phyloP scores from a whole-genome alignment of 148 eudicot species.

The Vaccinium macrocarpon region DNA sequence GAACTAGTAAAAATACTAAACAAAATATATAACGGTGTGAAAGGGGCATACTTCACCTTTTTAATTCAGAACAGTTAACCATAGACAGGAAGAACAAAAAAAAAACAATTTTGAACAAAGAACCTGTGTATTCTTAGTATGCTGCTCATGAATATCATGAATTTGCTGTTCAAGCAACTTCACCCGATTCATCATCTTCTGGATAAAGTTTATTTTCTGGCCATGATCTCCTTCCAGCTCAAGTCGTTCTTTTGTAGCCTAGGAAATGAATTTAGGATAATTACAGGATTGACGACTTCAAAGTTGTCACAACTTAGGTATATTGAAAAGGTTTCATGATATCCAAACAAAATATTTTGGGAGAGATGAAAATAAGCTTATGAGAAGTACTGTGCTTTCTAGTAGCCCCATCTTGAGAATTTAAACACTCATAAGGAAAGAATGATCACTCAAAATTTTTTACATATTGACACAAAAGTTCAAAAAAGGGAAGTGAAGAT shows the following conservation, averaged over 20 bases:
- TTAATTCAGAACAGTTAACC: background rate
- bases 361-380: background rate
- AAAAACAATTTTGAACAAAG: background rate
- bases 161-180: constrained; percentile 56
- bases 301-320: constrained; percentile 3
- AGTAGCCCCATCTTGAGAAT: background rate
- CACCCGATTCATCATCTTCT: constrained; percentile 42
- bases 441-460: background rate
- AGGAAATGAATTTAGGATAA: constrained; percentile 15
- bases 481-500: background rate
- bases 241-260: constrained; percentile 66
- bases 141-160: constrained; percentile 58
- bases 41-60: background rate
- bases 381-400: background rate
- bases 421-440: background rate
- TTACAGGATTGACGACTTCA: background rate
- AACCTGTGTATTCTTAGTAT: constrained; percentile 73
- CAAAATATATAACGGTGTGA: background rate
- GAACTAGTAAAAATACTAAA: background rate
- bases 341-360: background rate
- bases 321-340: background rate
- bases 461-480: background rate
- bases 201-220: constrained; percentile 34
- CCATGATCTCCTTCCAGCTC: constrained; percentile 59
- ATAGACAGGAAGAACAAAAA: background rate